A percentile compares a stretch with the other conserved stretches of the same genome.
phyloP scores from a whole-genome alignment of 1,284 basidiomycete species.

The Microbotryum saponariae region DNA sequence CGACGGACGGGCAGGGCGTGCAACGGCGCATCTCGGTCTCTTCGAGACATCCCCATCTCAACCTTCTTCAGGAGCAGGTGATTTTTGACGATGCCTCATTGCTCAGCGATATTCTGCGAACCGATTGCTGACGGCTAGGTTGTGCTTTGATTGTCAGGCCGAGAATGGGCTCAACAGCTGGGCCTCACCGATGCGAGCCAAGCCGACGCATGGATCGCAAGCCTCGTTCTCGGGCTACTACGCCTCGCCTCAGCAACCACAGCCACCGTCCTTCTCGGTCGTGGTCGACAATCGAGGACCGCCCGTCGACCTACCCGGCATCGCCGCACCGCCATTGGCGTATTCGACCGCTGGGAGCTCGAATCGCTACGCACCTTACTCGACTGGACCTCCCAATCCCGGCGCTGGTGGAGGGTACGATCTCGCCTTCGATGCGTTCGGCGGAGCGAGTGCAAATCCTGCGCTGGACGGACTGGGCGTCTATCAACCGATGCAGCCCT shows the following conservation, averaged over 20 bases:
- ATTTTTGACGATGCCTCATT: slow-evolving; percentile 41
- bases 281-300: slow-evolving; percentile 22
- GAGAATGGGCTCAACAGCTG: slow-evolving; percentile 42
- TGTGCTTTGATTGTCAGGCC: slow-evolving; percentile 41
- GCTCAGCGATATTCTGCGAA: slow-evolving; percentile 19
- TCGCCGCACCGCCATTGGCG: slow-evolving; percentile 5
- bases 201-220: slow-evolving; percentile 3
- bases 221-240: slow-evolving; percentile 13
- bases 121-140: no score
- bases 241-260: slow-evolving; percentile 9
- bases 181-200: slow-evolving; percentile 42
- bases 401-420: neutral
- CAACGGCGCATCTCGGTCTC: slow-evolving; percentile 63
- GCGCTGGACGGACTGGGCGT: neutral
- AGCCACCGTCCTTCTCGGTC: slow-evolving; percentile 20
- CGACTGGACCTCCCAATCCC: neutral
- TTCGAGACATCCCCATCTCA: slow-evolving; percentile 74
- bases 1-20: slow-evolving; percentile 10
- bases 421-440: slow-evolving; percentile 1
- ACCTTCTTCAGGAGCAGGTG: slow-evolving; percentile 84
- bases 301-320: slow-evolving; percentile 1
- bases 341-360: slow-evolving; percentile 3
- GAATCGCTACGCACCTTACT: slow-evolving; percentile 3
- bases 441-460: neutral
- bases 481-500: slow-evolving; percentile 11